A percentile compares a stretch with the other conserved stretches of the same genome.
Conservation (phyloP, 2,329 filamentous ascomycete genomes). For the Escovopsis weberi region DNA sequence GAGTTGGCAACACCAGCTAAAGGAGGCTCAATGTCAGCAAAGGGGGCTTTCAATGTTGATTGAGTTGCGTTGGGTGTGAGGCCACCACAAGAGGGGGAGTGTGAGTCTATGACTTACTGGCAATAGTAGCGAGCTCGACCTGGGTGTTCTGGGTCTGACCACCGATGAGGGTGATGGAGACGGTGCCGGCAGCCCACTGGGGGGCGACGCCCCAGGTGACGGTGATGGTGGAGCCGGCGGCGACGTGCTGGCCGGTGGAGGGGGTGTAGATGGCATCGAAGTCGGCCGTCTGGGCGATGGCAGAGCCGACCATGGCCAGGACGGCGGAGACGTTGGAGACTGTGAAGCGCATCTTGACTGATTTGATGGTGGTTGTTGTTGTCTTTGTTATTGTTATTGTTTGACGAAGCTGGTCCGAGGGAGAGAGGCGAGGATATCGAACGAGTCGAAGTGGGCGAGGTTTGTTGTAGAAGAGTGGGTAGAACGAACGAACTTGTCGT, state of each 20-base stretch:
- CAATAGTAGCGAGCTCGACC: conserved; percentile 27
- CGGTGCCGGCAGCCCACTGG: conserved; percentile 26
- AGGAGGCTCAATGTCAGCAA: neutral
- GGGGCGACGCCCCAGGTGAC: conserved; percentile 34
- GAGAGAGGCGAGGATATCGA: neutral
- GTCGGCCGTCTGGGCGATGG: conserved; percentile 37
- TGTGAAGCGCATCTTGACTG: conserved; percentile 40
- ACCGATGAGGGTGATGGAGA: conserved; percentile 41
- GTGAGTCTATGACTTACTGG: conserved; percentile 28
- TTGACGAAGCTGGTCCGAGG: neutral
- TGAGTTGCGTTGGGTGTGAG: too few relatives aligned
- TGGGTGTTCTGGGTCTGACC: conserved; percentile 31
- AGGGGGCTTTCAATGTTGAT: neutral
- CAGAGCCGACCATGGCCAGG: conserved; percentile 36
- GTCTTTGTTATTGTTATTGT: too few relatives aligned
- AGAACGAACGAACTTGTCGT: neutral
- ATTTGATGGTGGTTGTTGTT: neutral
- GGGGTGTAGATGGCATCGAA: conserved; percentile 42
- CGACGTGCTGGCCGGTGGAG: conserved; percentile 25
- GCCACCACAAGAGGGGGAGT: too few relatives aligned
- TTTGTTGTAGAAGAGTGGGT: too few relatives aligned
- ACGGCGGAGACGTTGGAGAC: conserved; percentile 23
- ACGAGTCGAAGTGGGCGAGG: too few relatives aligned
- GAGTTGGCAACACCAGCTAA: conserved; percentile 33
- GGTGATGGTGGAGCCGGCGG: conserved; percentile 33